Evolutionary conservation across 2,329 filamentous ascomycete species (phyloP), one percentile per base, ranked within the genome.

Genomic region (Seiridium unicorne): DNA sequence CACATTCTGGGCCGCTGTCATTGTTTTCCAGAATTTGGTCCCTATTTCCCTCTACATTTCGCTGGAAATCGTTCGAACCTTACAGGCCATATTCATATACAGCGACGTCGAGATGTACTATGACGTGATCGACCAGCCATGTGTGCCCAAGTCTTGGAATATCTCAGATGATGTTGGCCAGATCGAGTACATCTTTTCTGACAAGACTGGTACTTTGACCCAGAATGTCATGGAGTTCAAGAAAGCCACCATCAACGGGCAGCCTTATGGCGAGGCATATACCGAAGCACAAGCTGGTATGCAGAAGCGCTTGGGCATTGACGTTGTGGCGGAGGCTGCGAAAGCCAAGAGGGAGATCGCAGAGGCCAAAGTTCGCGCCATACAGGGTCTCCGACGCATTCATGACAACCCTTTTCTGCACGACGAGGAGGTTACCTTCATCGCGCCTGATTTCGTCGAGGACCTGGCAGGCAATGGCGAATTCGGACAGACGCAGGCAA

Each of bases 191-290:
- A 97, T 99, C 66, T 99, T 99, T 76, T 97, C 92, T 0, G 92
- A 96, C 81, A 96, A 96, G 77, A 96, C 92, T 0, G 92, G 92
- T 61, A 96, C 92, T 2, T 78, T 96, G 64, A 96, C 92, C 0
- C 92, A 96, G 70, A 96, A 96, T 72, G 90, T 96, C 57, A 96
- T 96, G 95, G 96, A 99, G 74, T 99, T 98, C 85, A 99, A 98
- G 76, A 99, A 99, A 76, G 93, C 90, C 59, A 96, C 93, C 0
- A 89, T 99, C 76, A 98, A 98, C 69, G 94, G 94, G n/a, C 86
- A 95, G 62, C 88, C 93, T 0, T 99, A 99, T 67, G 95, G 96
- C 63, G 95, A 99, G 77, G 95, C 95, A 0, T 99, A 97, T 70
- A 99, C 96, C 0, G 95, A 99, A 75, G 95, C 95, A 0, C 92